Evolutionary conservation across 306 rosid species (phyloP), one percentile per base, ranked within the genome.

Genomic region (Trifolium pratense): DNA sequence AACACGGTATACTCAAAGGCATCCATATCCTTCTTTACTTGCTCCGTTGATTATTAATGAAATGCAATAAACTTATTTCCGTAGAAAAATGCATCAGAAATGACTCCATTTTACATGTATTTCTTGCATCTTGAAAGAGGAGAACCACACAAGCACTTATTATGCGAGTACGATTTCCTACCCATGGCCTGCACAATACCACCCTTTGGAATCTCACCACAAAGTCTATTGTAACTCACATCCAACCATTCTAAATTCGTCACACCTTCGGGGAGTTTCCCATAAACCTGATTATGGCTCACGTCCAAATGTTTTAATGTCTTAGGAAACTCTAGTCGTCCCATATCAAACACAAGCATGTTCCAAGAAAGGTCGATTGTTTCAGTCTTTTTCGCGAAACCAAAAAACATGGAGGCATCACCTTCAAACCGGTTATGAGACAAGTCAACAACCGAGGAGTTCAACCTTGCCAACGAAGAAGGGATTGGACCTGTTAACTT

Each of bases 351-450:
- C 1, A 2, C 29, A n/a, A 68, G 9, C 45, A 9, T 6, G 16
- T 68, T 68, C 60, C 73, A 8, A 0, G 73, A 68, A 31, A 68
- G 60, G 55, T 66, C 15, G 0, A 66, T 65, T 0, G n/a, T 21
- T 21, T 15, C 74, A 0, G 58, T 25, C 16, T 37, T 77, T 78
- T 82, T 84, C 29, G 57, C 49, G 5, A 5, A 13, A 7, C 93
- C 87, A 31, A 89, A 84, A n/a, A 89, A 18, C 77, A 82, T 2
- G 2, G 86, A 80, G 3, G 84, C 89, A 46, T 89, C 93, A 2
- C 93, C 93, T 69, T 55, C 61, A 1, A 89, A 84, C 80, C 36
- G 76, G 85, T 89, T 89, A 0, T 87, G 61, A 13, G 90, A 86
- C 62, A 89, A 55, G 25, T 86, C 83, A 1, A 86, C 21, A 46